A percentile compares a stretch with the other conserved stretches of the same genome.
phyloP scores from a whole-genome alignment of 257 asterid species.

The Rhazya stricta region DNA sequence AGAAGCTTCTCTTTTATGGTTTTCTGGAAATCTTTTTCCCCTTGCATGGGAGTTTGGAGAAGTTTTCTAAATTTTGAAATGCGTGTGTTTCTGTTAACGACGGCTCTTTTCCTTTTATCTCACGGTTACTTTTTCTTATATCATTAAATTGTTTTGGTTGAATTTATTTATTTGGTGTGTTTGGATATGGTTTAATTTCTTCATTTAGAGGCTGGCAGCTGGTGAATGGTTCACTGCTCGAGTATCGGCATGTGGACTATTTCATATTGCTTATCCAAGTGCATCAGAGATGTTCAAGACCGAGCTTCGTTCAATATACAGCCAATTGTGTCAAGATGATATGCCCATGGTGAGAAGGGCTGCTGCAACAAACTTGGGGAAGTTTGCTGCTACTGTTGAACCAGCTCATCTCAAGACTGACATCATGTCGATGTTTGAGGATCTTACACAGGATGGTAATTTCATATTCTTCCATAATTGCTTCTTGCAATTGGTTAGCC shows the following conservation, averaged over 20 bases:
- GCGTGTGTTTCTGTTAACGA: background rate
- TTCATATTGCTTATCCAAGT: conserved; percentile 85
- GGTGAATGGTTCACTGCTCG: conserved; percentile 99
- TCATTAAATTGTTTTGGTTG: background rate
- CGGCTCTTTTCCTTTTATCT: background rate
- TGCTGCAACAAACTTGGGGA: conserved; percentile 65
- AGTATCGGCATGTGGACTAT: conserved; percentile 90
- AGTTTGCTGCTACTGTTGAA: conserved; percentile 49
- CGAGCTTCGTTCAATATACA: conserved; percentile 70
- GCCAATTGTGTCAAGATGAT: conserved; percentile 86
- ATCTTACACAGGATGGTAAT: conserved; percentile 49
- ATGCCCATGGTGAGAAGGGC: conserved; percentile 98
- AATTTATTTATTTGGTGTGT: conserved; percentile 7
- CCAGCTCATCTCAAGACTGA: conserved; percentile 41
- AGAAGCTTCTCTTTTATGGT: background rate
- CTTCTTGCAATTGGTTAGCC: background rate
- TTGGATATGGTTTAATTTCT: conserved; percentile 10
- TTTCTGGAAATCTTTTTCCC: background rate
- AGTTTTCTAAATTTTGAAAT: background rate
- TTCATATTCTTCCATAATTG: background rate
- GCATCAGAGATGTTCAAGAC: conserved; percentile 72
- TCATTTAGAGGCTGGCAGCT: conserved; percentile 77
- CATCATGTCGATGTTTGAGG: conserved; percentile 50
- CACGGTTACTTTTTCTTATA: background rate
- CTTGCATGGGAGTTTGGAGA: background rate